Conservation (phyloP, 2,329 filamentous ascomycete species). For the Calonectria montana region DNA sequence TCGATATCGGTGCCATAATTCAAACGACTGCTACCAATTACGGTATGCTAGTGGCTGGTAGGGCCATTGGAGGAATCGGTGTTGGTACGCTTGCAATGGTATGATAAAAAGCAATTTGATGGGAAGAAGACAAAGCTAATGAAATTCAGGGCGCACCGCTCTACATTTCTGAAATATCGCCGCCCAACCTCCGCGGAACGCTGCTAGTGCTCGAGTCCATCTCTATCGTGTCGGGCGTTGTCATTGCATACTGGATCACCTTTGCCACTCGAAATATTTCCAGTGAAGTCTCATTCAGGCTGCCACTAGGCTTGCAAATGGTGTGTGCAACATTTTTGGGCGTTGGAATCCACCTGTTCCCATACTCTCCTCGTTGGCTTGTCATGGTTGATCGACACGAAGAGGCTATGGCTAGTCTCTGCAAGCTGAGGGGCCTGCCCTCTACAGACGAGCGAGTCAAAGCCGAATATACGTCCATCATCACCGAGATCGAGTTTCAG, state of each 20-base stretch:
- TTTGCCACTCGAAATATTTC: constrained; percentile 61
- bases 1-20: neutral
- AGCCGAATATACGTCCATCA: constrained; percentile 60
- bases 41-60: neutral
- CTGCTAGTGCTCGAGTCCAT: constrained; percentile 47
- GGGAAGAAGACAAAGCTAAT: neutral
- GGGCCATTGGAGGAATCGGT: neutral
- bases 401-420: constrained; percentile 52
- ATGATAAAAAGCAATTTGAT: neutral
- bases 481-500: constrained; percentile 60
- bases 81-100: constrained; percentile 1
- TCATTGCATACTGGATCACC: constrained; percentile 38
- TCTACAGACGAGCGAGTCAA: constrained; percentile 55
- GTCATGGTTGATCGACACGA: constrained; percentile 50
- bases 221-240: constrained; percentile 46
- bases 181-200: constrained; percentile 43
- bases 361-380: constrained; percentile 60
- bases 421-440: constrained; percentile 53
- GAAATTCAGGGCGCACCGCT: constrained; percentile 28
- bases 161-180: constrained; percentile 45
- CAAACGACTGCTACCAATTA: neutral
- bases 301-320: constrained; percentile 59
- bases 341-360: constrained; percentile 56
- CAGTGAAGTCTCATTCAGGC: constrained; percentile 55
- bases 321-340: constrained; percentile 38